Conservation (phyloP, 345 rosid genomes). For the Fremontodendron californicum region DNA sequence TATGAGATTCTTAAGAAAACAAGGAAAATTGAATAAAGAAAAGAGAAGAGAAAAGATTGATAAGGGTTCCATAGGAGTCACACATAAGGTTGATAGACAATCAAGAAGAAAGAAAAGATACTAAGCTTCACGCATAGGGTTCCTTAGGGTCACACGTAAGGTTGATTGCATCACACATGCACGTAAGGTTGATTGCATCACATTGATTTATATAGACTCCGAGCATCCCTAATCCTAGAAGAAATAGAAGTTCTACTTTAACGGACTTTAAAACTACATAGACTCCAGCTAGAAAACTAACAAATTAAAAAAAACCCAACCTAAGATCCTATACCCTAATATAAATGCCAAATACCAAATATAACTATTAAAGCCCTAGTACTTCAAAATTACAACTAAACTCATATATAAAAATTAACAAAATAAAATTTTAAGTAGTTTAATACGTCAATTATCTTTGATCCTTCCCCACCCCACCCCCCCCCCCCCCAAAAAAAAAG, state of each 20-base stretch:
- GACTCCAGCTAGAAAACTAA: background rate
- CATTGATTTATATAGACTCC: background rate
- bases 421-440: background rate
- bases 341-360: background rate
- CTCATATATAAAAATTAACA: background rate
- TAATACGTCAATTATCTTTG: background rate
- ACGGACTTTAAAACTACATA: background rate
- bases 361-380: background rate
- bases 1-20: background rate
- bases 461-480: background rate
- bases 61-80: background rate
- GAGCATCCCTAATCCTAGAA: background rate
- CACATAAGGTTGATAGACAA: background rate
- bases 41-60: background rate
- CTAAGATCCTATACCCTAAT: background rate
- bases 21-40: background rate
- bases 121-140: background rate
- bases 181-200: no score
- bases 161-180: background rate
- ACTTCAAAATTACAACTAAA: background rate
- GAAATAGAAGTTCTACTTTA: background rate
- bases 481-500: background rate
- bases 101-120: background rate
- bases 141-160: background rate
- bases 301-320: background rate